Conservation (phyloP, 2,329 filamentous ascomycete species). For the Ophiosphaerella herpotricha region DNA sequence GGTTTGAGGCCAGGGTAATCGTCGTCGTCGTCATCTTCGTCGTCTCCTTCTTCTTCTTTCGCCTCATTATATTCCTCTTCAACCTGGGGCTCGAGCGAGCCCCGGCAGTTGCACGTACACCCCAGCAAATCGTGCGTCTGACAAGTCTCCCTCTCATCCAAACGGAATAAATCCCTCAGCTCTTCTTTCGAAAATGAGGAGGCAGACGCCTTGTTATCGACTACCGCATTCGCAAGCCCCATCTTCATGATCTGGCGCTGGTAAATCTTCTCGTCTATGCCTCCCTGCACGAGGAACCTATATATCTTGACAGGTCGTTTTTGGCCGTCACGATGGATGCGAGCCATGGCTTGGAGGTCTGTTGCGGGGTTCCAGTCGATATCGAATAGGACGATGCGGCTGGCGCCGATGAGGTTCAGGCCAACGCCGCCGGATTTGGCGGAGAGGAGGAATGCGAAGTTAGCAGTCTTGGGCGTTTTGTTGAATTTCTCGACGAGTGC, state of each 20-base stretch:
- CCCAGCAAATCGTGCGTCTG: conserved; percentile 71
- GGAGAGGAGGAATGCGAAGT: conserved; percentile 72
- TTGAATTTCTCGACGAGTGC: conserved; percentile 73
- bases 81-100: conserved; percentile 32
- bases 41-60: conserved; percentile 27
- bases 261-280: conserved; percentile 75
- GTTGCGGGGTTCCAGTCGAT: conserved; percentile 78
- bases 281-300: conserved; percentile 68
- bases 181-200: conserved; percentile 69
- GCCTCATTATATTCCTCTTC: conserved; percentile 26
- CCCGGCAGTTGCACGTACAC: conserved; percentile 65
- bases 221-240: conserved; percentile 71
- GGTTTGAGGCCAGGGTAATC: conserved; percentile 36
- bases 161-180: conserved; percentile 67
- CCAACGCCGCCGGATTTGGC: conserved; percentile 73
- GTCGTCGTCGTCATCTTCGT: conserved; percentile 16
- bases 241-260: conserved; percentile 74
- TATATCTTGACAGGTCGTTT: conserved; percentile 71
- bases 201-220: conserved; percentile 66
- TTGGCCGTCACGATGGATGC: conserved; percentile 74
- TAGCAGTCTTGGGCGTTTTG: conserved; percentile 57
- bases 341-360: conserved; percentile 75
- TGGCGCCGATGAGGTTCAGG: conserved; percentile 72
- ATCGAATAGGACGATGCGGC: conserved; percentile 71
- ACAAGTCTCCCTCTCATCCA: conserved; percentile 65